A percentile compares a stretch with the other conserved stretches of the same genome.
Conservation (phyloP, 352 stramenopile genomes). For the Phytophthora quininea region DNA sequence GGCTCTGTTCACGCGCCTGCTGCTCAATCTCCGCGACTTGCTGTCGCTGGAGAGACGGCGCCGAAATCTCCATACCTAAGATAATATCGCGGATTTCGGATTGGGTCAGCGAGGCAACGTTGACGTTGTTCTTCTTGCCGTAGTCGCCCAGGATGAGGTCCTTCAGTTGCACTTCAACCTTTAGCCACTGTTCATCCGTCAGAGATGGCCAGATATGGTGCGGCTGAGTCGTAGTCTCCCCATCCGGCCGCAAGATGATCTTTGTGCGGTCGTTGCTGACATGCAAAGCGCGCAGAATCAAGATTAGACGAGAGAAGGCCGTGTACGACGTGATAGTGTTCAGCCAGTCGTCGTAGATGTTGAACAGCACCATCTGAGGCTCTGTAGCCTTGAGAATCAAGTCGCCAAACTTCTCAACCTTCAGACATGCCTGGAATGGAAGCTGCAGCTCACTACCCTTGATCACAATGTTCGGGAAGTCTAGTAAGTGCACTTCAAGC, state of each 20-base stretch:
- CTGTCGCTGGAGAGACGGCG: slow-evolving; percentile 98
- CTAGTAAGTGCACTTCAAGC: slow-evolving; percentile 98
- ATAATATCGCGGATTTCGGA: slow-evolving; percentile 99
- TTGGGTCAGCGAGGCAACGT: slow-evolving; percentile 99
- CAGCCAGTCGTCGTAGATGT: slow-evolving; percentile 99
- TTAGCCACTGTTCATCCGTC: slow-evolving; percentile 99
- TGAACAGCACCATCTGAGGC: slow-evolving; percentile 99
- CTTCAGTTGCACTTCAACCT: slow-evolving; percentile 99
- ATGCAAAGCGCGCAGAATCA: slow-evolving; percentile 98
- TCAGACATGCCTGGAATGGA: slow-evolving; percentile 99
- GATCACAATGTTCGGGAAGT: slow-evolving; percentile 99
- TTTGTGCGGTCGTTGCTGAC: slow-evolving; percentile 97
- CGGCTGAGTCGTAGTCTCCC: slow-evolving; percentile 98
- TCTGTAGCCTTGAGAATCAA: slow-evolving; percentile 99
- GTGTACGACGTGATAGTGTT: slow-evolving; percentile 99
- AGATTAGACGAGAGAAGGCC: slow-evolving; percentile 99
- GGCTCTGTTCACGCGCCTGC: slow-evolving; percentile 97
- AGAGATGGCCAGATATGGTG: slow-evolving; percentile 99
- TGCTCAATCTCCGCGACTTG: slow-evolving; percentile 99
- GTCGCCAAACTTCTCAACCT: slow-evolving; percentile 99
- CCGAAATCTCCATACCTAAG: slow-evolving; percentile 99
- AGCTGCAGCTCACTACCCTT: slow-evolving; percentile 99
- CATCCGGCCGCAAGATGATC: slow-evolving; percentile 97
- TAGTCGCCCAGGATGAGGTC: slow-evolving; percentile 99
- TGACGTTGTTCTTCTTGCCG: slow-evolving; percentile 99